A percentile compares a stretch with the other conserved stretches of the same genome.
Conservation (phyloP, 139 green algal genomes). For the Chlorella sp. region DNA sequence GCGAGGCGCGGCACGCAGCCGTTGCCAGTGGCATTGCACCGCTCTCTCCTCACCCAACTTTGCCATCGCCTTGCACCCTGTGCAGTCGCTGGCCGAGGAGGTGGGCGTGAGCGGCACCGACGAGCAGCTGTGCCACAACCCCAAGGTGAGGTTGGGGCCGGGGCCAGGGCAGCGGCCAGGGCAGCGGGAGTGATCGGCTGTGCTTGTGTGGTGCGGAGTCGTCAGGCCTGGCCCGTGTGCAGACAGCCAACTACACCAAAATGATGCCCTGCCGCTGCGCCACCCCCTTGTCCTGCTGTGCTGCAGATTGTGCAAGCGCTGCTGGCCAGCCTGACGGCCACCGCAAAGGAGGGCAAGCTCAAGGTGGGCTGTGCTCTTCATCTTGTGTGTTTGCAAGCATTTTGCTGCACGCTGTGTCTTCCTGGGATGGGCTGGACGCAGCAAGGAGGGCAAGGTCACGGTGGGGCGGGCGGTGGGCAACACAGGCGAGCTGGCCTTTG, state of each 20-base stretch:
- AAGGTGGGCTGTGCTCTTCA: constrained; percentile 64
- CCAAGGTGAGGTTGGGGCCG: background rate
- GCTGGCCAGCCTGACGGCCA: constrained; percentile 56
- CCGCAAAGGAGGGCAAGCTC: constrained; percentile 87
- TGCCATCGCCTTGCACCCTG: background rate
- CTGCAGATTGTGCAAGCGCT: constrained; percentile 44
- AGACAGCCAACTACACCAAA: too few species aligned
- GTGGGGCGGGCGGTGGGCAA: too few species aligned
- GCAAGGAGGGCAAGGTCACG: too few species aligned
- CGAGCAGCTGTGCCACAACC: constrained; percentile 44
- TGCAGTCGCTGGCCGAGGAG: constrained; percentile 64
- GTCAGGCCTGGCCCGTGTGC: too few species aligned
- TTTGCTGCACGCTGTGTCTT: too few species aligned
- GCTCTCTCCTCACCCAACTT: background rate
- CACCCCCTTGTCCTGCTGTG: too few species aligned
- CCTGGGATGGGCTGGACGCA: too few species aligned
- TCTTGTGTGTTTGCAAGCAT: too few species aligned
- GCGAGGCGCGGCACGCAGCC: too few species aligned
- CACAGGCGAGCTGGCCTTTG: too few species aligned
- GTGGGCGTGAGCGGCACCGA: constrained; percentile 46
- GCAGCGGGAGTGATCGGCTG: background rate
- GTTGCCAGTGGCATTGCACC: too few species aligned
- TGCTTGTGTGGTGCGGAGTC: background rate
- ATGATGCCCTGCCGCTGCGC: background rate
- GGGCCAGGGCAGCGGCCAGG: background rate